Evolutionary conservation across 768 basidiomycete species (phyloP).

Genomic region (Phylloporus sp.): DNA sequence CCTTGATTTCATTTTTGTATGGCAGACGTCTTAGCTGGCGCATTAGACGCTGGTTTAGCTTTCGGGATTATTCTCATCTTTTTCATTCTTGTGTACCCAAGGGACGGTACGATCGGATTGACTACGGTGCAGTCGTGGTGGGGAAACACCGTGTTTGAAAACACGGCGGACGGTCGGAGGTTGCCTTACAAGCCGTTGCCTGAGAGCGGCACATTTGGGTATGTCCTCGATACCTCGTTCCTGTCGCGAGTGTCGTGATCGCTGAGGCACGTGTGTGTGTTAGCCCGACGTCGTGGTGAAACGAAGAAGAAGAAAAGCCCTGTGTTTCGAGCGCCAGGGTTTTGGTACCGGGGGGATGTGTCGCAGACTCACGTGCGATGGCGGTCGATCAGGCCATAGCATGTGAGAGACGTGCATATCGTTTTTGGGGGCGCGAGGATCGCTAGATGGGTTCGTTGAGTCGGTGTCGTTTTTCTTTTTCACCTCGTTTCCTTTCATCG

Average conservation of each 20-base stretch:
- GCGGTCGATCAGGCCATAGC: too few species aligned
- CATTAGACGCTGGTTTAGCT: conserved; percentile 65
- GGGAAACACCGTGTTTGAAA: conserved; percentile 49
- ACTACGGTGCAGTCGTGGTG: conserved; percentile 57
- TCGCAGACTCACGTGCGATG: too few species aligned
- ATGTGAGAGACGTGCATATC: too few species aligned
- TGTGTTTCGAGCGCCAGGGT: too few species aligned
- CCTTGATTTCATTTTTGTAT: background rate
- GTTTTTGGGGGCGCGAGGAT: too few species aligned
- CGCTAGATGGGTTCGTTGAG: too few species aligned
- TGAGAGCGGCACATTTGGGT: conserved; percentile 26
- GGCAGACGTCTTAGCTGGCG: conserved; percentile 59
- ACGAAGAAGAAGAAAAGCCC: too few species aligned
- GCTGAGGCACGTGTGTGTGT: background rate
- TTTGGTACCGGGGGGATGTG: background rate
- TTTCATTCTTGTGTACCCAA: conserved; percentile 58
- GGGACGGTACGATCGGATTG: conserved; percentile 51
- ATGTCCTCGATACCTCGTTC: background rate
- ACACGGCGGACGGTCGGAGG: conserved; percentile 14
- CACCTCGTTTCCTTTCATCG: too few species aligned
- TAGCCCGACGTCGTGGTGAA: conserved; percentile 13
- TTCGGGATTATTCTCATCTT: conserved; percentile 50
- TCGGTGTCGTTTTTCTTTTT: too few species aligned
- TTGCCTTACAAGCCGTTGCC: conserved; percentile 7
- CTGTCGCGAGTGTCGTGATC: background rate